Evolutionary conservation across 169 alveolate species (phyloP).

Genomic region (Cardiosporidium cionae): DNA sequence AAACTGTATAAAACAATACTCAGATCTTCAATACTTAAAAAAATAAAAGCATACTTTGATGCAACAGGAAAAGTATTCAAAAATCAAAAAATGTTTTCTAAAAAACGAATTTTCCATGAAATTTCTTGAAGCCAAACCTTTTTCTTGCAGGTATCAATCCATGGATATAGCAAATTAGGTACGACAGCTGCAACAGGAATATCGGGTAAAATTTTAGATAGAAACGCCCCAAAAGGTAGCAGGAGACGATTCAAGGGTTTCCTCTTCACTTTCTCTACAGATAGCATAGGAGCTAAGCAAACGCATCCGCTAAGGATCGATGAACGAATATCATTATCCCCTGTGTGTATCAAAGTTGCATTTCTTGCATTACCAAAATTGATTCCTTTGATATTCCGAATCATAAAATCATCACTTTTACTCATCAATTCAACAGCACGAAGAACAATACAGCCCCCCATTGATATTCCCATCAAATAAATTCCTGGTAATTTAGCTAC

Average conservation of each 20-base stretch:
- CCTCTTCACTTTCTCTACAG: conserved; percentile 15
- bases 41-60: too few relatives aligned
- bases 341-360: too few relatives aligned
- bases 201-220: conserved; percentile 7
- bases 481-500: conserved; percentile 8
- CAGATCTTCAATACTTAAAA: too few relatives aligned
- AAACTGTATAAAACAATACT: too few relatives aligned
- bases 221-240: conserved; percentile 8
- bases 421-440: conserved; percentile 25
- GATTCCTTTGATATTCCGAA: too few relatives aligned
- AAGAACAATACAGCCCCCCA: conserved; percentile 29
- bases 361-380: neutral
- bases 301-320: conserved; percentile 10
- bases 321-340: too few relatives aligned
- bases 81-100: too few relatives aligned
- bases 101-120: too few relatives aligned
- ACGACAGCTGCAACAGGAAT: neutral
- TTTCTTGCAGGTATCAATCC: conserved; percentile 11
- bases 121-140: too few relatives aligned
- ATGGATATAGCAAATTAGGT: conserved; percentile 3
- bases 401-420: neutral
- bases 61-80: too few relatives aligned
- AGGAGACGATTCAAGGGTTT: neutral
- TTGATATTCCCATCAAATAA: conserved; percentile 25
- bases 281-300: conserved; percentile 21